Conservation (phyloP, 306 rosid species). For the Vigna radiata region DNA sequence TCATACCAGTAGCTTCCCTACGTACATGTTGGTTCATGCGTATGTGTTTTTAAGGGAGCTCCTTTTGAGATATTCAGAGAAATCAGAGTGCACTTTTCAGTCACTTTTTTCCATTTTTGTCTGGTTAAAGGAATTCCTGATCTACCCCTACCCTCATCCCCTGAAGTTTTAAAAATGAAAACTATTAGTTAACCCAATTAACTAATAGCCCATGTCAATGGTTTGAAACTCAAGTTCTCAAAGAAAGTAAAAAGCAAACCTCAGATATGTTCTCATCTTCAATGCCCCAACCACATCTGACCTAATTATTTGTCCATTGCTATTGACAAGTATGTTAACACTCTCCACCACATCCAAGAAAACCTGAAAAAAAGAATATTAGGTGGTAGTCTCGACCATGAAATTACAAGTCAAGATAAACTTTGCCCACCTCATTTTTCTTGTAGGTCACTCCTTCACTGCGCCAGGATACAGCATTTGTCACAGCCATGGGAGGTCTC, state of each 20-base stretch:
- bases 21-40: not conserved
- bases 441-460: slow-evolving; percentile 96
- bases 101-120: not conserved
- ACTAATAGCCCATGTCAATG: slow-evolving; percentile 39
- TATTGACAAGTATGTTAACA: slow-evolving; percentile 97
- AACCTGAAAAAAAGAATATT: slow-evolving; percentile 60
- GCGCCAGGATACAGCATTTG: slow-evolving; percentile 99
- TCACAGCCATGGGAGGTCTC: slow-evolving; percentile 99
- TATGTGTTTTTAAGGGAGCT: not conserved
- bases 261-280: slow-evolving; percentile 98
- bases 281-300: slow-evolving; percentile 98
- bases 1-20: not conserved
- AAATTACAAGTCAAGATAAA: slow-evolving; percentile 11
- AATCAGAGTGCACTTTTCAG: not conserved
- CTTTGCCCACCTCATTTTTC: slow-evolving; percentile 81
- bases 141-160: not conserved
- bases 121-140: not conserved
- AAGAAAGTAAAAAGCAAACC: slow-evolving; percentile 56
- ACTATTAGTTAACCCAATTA: slow-evolving; percentile 33
- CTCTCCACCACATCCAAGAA: slow-evolving; percentile 99
- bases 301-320: slow-evolving; percentile 97
- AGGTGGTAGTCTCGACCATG: slow-evolving; percentile 34
- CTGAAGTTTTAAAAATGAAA: not conserved
- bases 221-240: slow-evolving; percentile 31
- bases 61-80: not conserved